Evolutionary conservation across 352 stramenopile species (phyloP), one percentile per base, ranked within the genome.

Genomic region (Pythium chondricola): DNA sequence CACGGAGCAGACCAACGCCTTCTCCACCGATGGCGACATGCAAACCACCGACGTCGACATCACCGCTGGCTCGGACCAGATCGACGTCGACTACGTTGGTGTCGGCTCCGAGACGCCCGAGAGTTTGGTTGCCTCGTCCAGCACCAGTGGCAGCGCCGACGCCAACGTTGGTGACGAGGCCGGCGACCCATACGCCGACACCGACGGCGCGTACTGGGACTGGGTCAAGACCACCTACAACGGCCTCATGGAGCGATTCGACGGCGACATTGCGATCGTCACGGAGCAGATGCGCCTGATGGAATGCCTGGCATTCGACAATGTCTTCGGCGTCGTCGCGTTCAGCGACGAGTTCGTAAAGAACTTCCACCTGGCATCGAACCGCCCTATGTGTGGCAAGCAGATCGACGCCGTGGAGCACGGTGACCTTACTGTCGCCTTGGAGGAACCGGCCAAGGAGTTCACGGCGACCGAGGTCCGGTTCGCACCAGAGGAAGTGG

Each of bases 211-310:
- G 14, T 86, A 86, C 61, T 86, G 71, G 74, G 53, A 69, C 37
- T 86, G 74, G 71, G 47, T 86, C 41, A 44, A 76, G 51, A 72
- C 65, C 3, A 72, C 68, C 4, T 86, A 86, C 61, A 60, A 76
- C 21, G 70, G 71, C 0, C 53, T 84, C 24, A 71, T 69, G 51
- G 65, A 60, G 37, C 67, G 70, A 18, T 86, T 86, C 40, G 56
- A 80, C 16, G 74, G 71, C 45, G 81, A 84, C 49, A 52, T 86
- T 45, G 61, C 71, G 43, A 56, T 86, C 22, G 71, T 86, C 27
- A 52, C 69, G 20, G 65, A 73, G 54, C 74, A 86, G 57, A 54
- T 86, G 53, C 71, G 77, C 43, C 53, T 86, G 26, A 63, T 83
- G 2, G 74, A 86, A 50, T 82, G 72, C 46, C 63, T 74, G 53